Evolutionary conservation across 306 rosid species (phyloP), one percentile per base, ranked within the genome.

Genomic region (Leucaena leucocephala): DNA sequence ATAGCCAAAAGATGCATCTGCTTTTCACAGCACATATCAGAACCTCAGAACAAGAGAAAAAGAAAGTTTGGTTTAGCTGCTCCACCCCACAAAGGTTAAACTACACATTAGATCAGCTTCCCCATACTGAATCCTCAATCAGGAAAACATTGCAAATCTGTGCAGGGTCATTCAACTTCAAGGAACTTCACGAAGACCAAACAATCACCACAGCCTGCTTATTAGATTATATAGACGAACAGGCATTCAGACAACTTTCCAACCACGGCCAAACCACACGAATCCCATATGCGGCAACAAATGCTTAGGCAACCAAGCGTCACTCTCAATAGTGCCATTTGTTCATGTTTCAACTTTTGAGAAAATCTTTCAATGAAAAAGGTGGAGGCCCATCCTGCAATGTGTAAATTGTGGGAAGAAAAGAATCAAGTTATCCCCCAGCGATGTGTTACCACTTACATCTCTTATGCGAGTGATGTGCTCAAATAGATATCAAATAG

Each of bases 301-400:
- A 71, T 66, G 75, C 61, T 39, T 65, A 49, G 80, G 81, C 55
- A 81, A 72, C 49, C 59, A 42, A 17, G 80, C 81, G 65, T 75
- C 87, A 49, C 55, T 74, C 75, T 76, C 77, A 71, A 7, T 62
- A 42, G 44, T 22, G 36, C 15, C 22, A 74, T 44, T 17, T 76
- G 57, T 64, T 71, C 71, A 68, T 43, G 27, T 73, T 79, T 89
- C 83, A 91, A 82, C 97, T 85, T 82, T 87, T 84, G 68, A 94
- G 88, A 72, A 91, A 94, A 76, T 94, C 90, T 84, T 82, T 78
- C 81, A 91, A 80, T 77, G 94, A 89, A 86, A 95, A 95, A 27
- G 91, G 65, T 4, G 84, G 90, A 63, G 77, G 79, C 17, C 84
- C 90, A 50, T 93, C 97, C 99, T 95, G 82, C 85, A 86, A 82